Evolutionary conservation across 768 basidiomycete species (phyloP).

Genomic region (Galerina sulciceps): DNA sequence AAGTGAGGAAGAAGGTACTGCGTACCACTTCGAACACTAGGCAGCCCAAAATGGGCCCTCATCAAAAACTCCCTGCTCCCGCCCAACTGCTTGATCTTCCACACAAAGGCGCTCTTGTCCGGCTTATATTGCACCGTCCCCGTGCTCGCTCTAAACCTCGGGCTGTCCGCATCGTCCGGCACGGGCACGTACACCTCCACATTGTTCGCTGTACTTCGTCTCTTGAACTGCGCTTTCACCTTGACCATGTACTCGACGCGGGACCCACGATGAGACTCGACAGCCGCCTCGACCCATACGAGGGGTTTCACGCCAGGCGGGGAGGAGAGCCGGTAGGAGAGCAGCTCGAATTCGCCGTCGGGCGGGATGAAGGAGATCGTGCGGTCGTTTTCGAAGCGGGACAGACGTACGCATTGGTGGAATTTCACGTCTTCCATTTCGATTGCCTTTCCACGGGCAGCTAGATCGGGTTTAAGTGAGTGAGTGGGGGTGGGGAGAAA

Average conservation of each 20-base stretch:
- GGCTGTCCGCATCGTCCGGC: slow-evolving; percentile 97
- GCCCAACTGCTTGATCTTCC: slow-evolving; percentile 99
- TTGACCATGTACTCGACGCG: slow-evolving; percentile 97
- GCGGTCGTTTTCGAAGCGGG: slow-evolving; percentile 97
- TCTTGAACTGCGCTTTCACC: slow-evolving; percentile 95
- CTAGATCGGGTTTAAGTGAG: slow-evolving; percentile 35
- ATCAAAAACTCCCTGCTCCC: slow-evolving; percentile 97
- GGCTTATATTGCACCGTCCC: slow-evolving; percentile 97
- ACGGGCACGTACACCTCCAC: slow-evolving; percentile 99
- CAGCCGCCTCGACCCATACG: slow-evolving; percentile 96
- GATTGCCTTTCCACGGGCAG: slow-evolving; percentile 94
- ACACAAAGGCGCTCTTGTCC: slow-evolving; percentile 97
- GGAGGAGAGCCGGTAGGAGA: slow-evolving; percentile 96
- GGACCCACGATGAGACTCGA: slow-evolving; percentile 93
- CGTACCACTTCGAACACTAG: slow-evolving; percentile 89
- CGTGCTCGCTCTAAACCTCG: slow-evolving; percentile 92
- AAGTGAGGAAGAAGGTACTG: slow-evolving; percentile 10
- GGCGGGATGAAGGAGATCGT: slow-evolving; percentile 99
- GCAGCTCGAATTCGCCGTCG: slow-evolving; percentile 98
- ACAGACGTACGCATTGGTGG: slow-evolving; percentile 97
- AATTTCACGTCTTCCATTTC: slow-evolving; percentile 99
- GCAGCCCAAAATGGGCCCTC: slow-evolving; percentile 97
- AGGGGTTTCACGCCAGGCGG: slow-evolving; percentile 98
- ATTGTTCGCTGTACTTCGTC: slow-evolving; percentile 95
- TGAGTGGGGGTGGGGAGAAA: not conserved